These are phyloP conservation scores for Colletotrichum sp. DNA, from an alignment of 2,329 filamentous ascomycete species.

Conservation along the genomic window DNA sequence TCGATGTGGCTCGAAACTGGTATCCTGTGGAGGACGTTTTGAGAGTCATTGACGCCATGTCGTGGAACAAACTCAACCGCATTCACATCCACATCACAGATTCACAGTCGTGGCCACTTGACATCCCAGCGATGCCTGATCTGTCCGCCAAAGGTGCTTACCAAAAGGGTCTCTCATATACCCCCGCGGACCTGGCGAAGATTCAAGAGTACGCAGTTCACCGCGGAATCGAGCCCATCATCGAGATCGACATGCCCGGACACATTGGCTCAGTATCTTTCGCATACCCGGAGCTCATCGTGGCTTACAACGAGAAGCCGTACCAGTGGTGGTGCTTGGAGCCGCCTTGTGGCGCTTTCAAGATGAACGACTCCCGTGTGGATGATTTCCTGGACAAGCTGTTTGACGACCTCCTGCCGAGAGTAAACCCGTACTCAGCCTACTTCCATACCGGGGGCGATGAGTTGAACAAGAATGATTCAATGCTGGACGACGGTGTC, in stretches of 20 bases:
- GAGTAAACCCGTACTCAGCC: slow-evolving; percentile 69
- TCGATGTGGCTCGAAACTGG: slow-evolving; percentile 79
- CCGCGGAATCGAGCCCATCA: slow-evolving; percentile 72
- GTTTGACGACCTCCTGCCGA: slow-evolving; percentile 78
- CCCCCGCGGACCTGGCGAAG: slow-evolving; percentile 63
- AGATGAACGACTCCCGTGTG: slow-evolving; percentile 75
- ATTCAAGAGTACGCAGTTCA: slow-evolving; percentile 75
- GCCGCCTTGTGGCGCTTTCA: slow-evolving; percentile 73
- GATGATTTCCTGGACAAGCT: slow-evolving; percentile 74
- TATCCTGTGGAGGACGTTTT: slow-evolving; percentile 71
- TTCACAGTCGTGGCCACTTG: slow-evolving; percentile 84
- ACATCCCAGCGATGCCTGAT: slow-evolving; percentile 76
- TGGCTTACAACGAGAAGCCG: slow-evolving; percentile 63
- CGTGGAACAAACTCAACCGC: slow-evolving; percentile 84
- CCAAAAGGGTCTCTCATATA: slow-evolving; percentile 69
- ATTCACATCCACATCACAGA: slow-evolving; percentile 85
- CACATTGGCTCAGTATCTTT: slow-evolving; percentile 73
- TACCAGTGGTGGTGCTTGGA: slow-evolving; percentile 66
- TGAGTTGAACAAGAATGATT: slow-evolving; percentile 81
- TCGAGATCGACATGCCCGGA: slow-evolving; percentile 84
- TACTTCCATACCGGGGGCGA: slow-evolving; percentile 91
- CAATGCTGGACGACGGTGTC: slow-evolving; percentile 75
- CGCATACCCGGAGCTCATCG: slow-evolving; percentile 73
- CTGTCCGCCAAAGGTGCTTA: slow-evolving; percentile 79
- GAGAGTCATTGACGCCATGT: slow-evolving; percentile 76